phyloP scores from a whole-genome alignment of 192 early-diverging fungal species.

The Helicostylum pulchrum region DNA sequence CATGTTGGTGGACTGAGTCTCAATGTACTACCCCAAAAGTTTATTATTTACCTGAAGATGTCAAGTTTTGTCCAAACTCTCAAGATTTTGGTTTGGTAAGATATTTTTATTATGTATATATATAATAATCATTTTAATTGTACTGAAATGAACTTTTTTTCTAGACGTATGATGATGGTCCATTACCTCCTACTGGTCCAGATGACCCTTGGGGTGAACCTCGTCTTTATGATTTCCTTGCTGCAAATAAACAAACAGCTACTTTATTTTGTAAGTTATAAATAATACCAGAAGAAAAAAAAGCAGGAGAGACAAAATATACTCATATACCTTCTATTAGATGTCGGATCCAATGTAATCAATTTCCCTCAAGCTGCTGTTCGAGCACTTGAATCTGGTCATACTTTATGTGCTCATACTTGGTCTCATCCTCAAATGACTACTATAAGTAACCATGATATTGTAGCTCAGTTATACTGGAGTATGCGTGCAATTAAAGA shows the following conservation, averaged over 20 bases:
- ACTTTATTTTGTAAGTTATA: conserved; percentile 38
- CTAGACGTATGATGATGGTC: conserved; percentile 38
- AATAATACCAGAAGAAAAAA: neutral
- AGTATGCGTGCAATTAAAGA: conserved; percentile 41
- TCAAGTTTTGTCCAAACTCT: conserved; percentile 25
- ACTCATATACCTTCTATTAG: neutral
- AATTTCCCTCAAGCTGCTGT: conserved; percentile 33
- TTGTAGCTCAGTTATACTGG: conserved; percentile 54
- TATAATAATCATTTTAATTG: neutral
- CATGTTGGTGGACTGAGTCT: conserved; percentile 29
- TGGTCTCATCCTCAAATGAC: conserved; percentile 58
- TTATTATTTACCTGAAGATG: conserved; percentile 33
- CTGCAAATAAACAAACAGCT: conserved; percentile 40
- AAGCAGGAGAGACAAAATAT: neutral
- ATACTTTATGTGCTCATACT: conserved; percentile 53
- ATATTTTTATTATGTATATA: neutral
- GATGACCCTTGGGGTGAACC: conserved; percentile 31
- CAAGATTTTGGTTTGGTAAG: conserved; percentile 27
- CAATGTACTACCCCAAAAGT: conserved; percentile 27
- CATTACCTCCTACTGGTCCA: conserved; percentile 14
- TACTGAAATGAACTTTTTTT: neutral
- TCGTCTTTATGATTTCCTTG: conserved; percentile 37
- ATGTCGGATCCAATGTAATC: conserved; percentile 40
- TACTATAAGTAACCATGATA: conserved; percentile 34
- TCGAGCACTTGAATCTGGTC: conserved; percentile 42